These are phyloP conservation scores for Rhodotorula toruloides DNA, from an alignment of 768 basidiomycete genomes.

Conservation along the genomic window DNA sequence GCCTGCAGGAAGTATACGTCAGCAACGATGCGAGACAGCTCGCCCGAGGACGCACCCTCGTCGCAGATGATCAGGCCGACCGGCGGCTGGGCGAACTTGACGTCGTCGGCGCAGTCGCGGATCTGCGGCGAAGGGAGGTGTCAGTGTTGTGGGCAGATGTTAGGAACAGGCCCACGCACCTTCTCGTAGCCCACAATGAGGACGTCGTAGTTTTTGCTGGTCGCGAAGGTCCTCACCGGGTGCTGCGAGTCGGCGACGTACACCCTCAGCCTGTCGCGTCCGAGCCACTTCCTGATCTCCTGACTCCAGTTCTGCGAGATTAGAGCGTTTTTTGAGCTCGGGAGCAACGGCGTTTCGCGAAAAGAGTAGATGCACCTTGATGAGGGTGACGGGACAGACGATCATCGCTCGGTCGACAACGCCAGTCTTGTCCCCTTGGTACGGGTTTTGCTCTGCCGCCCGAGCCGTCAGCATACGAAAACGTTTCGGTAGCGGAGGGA, in stretches of 20 bases:
- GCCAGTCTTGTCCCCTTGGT: conserved; percentile 55
- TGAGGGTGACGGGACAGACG: conserved; percentile 86
- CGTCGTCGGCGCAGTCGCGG: conserved; percentile 41
- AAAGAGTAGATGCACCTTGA: conserved; percentile 55
- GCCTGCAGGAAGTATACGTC: conserved; percentile 47
- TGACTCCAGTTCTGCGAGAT: conserved; percentile 86
- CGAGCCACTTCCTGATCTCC: conserved; percentile 90
- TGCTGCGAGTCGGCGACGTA: conserved; percentile 59
- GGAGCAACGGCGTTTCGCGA: conserved; percentile 7
- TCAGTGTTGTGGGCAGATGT: no score
- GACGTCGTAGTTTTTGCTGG: conserved; percentile 56
- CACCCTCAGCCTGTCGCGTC: conserved; percentile 53
- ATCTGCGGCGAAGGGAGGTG: no score
- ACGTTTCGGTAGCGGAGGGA: conserved; percentile 1
- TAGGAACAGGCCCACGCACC: no score
- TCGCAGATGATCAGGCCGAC: conserved; percentile 93
- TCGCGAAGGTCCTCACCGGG: conserved; percentile 64
- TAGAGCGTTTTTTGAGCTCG: neutral
- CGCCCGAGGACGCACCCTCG: conserved; percentile 60
- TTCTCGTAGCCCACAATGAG: conserved; percentile 93
- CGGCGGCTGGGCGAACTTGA: conserved; percentile 57
- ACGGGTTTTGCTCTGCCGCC: conserved; percentile 72
- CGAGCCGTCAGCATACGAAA: no score
- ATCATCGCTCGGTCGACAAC: conserved; percentile 74
- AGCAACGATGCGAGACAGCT: neutral